Base-by-base conservation (phyloP, 805 yeast genomes). In the Teunomyces tritomae region DNA sequence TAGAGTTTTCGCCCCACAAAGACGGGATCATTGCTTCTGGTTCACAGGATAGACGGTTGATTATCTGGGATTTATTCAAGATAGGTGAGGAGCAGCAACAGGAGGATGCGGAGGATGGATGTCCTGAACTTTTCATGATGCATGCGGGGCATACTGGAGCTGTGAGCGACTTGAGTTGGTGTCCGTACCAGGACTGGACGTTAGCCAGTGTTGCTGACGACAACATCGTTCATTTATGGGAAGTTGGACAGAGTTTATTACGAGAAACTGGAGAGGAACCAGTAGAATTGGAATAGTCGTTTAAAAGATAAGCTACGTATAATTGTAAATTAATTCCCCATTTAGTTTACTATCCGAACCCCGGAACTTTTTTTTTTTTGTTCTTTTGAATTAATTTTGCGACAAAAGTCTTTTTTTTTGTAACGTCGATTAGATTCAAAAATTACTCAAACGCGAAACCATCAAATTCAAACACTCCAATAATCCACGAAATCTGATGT, bases 21-120 rank as follows among this genome's bases (percentile, higher is more conserved):
- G 96, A 89, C 56, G 92, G 92, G 11, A 76, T 89, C 3, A 60
- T 89, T 7, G 89, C 90, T 2, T 82, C 90, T 0, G 87, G 90
- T 3, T 82, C 89, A 1, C 80, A 80, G 51, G 96, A 89, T 61
- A 76, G 94, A 52, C 73, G 96, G 49, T 79, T 87, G 11, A 83
- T 88, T 30, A 55, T 89, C 4, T 89, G 96, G 96, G 96, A 89
- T 61, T 70, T 89, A 48, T 70, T 74, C 41, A 83, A 80, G 55
- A 84, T 89, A 32, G 97, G 97, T 3, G 87, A 83, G 52, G 96
- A 89, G 59, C 96, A 88, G 63, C 77, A 76, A 10, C 90, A 83
- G 55, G 96, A 89, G 55, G 96, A 89, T 61, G 87, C 89, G 28
- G 96, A 87, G 54, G 97, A 89, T 58, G 97, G 96, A 34, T 86